These are phyloP conservation scores for Leptographium radiaticola DNA, from an alignment of 2,329 filamentous ascomycete species.

Conservation along the genomic window DNA sequence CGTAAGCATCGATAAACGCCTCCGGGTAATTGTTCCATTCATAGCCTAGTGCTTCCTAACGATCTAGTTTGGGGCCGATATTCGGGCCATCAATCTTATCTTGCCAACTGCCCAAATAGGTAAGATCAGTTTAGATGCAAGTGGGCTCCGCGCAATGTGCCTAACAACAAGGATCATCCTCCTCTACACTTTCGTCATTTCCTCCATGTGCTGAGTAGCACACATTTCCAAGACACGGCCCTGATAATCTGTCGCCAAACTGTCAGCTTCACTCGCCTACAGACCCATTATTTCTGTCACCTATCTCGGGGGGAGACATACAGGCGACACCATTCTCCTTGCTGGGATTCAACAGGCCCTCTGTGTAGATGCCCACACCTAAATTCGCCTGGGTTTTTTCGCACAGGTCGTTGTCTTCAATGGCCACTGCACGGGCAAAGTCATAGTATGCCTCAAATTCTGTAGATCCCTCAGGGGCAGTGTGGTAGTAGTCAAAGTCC, in stretches of 20 bases:
- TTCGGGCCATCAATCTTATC: too few relatives aligned
- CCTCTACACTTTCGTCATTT: background rate
- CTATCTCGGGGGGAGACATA: background rate
- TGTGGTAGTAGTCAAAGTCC: slow-evolving; percentile 6
- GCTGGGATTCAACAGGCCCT: slow-evolving; percentile 1
- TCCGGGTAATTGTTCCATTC: background rate
- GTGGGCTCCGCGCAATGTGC: background rate
- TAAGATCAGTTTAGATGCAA: too few relatives aligned
- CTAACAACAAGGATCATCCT: too few relatives aligned
- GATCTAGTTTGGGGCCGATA: too few relatives aligned
- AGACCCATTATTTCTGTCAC: background rate
- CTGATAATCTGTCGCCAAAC: background rate
- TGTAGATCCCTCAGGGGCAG: background rate
- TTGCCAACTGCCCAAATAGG: too few relatives aligned
- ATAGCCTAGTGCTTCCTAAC: background rate
- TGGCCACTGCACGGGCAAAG: slow-evolving; percentile 3
- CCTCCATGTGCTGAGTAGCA: background rate
- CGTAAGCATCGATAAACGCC: background rate
- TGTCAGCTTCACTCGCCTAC: too few relatives aligned
- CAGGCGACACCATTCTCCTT: slow-evolving; percentile 4
- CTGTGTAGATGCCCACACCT: slow-evolving; percentile 1
- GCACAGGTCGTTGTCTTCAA: slow-evolving; percentile 5
- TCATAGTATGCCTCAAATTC: slow-evolving; percentile 1
- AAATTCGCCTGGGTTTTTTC: slow-evolving; percentile 1
- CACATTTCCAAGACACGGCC: slow-evolving; percentile 4